phyloP scores from a whole-genome alignment of 345 rosid species.

The Populus davidiana region DNA sequence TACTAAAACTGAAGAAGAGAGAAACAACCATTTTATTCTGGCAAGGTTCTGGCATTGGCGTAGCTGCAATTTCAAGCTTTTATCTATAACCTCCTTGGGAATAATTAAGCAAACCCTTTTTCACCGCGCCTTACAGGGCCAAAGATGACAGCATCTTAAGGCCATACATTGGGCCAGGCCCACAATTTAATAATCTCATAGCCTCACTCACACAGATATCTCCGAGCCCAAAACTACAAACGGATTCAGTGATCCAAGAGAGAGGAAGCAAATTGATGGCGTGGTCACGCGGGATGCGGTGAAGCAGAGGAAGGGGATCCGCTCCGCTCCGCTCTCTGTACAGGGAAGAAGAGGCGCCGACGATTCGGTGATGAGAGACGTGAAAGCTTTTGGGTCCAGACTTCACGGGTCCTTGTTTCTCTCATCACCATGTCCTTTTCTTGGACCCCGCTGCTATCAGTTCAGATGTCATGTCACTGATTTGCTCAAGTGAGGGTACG shows the following conservation, averaged over 20 bases:
- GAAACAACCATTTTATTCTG: constrained; percentile 52
- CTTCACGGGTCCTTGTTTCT: background rate
- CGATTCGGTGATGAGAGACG: background rate
- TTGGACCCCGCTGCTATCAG: background rate
- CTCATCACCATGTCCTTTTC: background rate
- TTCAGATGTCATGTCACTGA: background rate
- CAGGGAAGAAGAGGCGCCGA: background rate
- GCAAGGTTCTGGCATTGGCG: constrained; percentile 74
- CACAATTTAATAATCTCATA: background rate
- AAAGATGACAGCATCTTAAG: too few relatives aligned
- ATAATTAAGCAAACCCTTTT: too few relatives aligned
- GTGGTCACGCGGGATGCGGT: background rate
- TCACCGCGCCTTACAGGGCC: too few relatives aligned
- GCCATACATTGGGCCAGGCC: background rate
- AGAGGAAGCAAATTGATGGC: background rate
- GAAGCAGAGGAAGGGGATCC: background rate
- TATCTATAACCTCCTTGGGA: too few relatives aligned
- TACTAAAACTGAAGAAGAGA: background rate
- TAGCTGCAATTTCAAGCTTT: constrained; percentile 49
- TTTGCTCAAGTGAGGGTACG: background rate
- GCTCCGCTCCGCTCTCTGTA: background rate
- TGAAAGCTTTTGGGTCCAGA: background rate
- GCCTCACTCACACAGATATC: background rate
- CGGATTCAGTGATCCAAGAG: background rate
- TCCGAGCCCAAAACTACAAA: background rate